These are phyloP conservation scores for Cutaneotrichosporon dermatis DNA, from an alignment of 1,284 basidiomycete species.

Conservation along the genomic window DNA sequence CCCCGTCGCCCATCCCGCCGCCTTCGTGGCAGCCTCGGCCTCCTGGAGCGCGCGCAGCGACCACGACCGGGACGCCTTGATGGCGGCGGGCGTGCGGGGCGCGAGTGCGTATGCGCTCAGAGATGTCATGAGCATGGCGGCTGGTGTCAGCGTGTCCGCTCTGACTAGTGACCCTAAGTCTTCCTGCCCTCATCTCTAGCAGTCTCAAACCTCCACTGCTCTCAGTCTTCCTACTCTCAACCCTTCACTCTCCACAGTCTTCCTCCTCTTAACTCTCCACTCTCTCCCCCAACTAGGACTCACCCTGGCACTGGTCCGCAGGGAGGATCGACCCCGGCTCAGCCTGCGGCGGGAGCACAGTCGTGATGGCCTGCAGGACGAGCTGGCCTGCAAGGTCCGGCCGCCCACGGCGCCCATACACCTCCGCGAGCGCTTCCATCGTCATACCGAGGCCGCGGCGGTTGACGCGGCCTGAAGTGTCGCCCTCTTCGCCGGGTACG, in stretches of 20 bases:
- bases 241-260: too few relatives aligned
- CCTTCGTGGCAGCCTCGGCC: conserved; percentile 32
- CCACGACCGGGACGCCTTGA: conserved; percentile 42
- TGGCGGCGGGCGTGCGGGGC: conserved; percentile 32
- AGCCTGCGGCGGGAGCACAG: conserved; percentile 36
- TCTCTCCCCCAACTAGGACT: conserved; percentile 28
- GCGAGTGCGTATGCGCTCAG: conserved; percentile 43
- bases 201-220: too few relatives aligned
- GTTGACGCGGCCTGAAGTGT: conserved; percentile 33
- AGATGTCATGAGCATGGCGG: conserved; percentile 43
- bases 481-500: conserved; percentile 12
- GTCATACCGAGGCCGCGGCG: conserved; percentile 45
- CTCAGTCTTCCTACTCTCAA: too few relatives aligned
- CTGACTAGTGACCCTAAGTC: too few relatives aligned
- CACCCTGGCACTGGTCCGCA: conserved; percentile 47
- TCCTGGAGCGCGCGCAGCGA: conserved; percentile 41
- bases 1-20: conserved; percentile 15
- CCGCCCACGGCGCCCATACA: conserved; percentile 42
- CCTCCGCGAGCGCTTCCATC: conserved; percentile 47
- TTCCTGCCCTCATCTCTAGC: too few relatives aligned
- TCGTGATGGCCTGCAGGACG: conserved; percentile 43
- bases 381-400: conserved; percentile 42
- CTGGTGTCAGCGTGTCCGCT: too few relatives aligned
- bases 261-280: too few relatives aligned
- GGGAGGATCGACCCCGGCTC: conserved; percentile 16